Evolutionary conservation across 805 yeast species (phyloP).

Genomic region (Kodamaea leandrae): DNA sequence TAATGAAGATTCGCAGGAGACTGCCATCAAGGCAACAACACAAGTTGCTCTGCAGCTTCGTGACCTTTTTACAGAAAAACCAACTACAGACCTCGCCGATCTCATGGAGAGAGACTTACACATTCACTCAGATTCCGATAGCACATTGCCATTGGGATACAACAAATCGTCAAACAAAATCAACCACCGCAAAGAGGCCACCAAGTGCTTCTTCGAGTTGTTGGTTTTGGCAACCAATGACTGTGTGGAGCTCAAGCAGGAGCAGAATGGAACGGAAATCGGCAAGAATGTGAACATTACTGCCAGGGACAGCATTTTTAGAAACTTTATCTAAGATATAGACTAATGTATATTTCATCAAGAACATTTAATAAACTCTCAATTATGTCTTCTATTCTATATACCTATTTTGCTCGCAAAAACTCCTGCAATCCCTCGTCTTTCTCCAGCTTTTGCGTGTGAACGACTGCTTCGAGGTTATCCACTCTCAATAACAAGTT

Average conservation of each 20-base stretch:
- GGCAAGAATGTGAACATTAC: slow-evolving; percentile 60
- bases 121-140: slow-evolving; percentile 12
- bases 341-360: background rate
- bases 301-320: slow-evolving; percentile 40
- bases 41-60: slow-evolving; percentile 52
- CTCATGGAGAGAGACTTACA: slow-evolving; percentile 38
- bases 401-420: slow-evolving; percentile 1
- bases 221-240: slow-evolving; percentile 78
- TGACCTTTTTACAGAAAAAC: slow-evolving; percentile 24
- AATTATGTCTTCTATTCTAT: background rate
- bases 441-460: too few relatives aligned
- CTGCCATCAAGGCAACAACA: slow-evolving; percentile 48
- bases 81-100: slow-evolving; percentile 32
- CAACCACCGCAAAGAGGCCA: slow-evolving; percentile 56
- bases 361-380: background rate
- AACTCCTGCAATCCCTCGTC: slow-evolving; percentile 11
- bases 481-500: slow-evolving; percentile 7
- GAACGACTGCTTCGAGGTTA: too few relatives aligned
- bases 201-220: slow-evolving; percentile 76
- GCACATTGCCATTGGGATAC: slow-evolving; percentile 22
- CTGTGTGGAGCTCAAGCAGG: slow-evolving; percentile 62
- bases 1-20: slow-evolving; percentile 21
- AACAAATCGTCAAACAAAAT: slow-evolving; percentile 17
- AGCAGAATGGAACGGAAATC: slow-evolving; percentile 27
- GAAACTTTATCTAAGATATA: slow-evolving; percentile 15